A percentile compares a stretch with the other conserved stretches of the same genome.
Evolutionary conservation across 1,284 basidiomycete genomes (phyloP).

Genomic region (Violaceomyces palustris): DNA sequence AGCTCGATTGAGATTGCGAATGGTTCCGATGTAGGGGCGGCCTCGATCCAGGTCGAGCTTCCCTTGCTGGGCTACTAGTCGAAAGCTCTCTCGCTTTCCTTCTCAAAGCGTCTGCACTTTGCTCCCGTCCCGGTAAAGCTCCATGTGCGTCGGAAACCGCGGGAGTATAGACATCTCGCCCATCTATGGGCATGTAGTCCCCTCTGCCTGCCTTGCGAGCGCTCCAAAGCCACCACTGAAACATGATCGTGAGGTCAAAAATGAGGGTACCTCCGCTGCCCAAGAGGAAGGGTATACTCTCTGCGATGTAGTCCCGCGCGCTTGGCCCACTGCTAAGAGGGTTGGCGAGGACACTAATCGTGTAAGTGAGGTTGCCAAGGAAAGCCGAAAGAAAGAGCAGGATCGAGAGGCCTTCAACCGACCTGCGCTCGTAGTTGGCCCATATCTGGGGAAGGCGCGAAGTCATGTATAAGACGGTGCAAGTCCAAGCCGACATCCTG

Average conservation of each 20-base stretch:
- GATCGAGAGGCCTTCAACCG: slow-evolving; percentile 45
- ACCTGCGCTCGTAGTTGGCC: slow-evolving; percentile 42
- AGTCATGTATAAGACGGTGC: slow-evolving; percentile 50
- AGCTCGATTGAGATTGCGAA: too few relatives aligned
- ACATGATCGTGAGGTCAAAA: slow-evolving; percentile 47
- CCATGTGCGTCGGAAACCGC: too few relatives aligned
- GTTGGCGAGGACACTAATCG: slow-evolving; percentile 37
- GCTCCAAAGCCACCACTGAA: slow-evolving; percentile 43
- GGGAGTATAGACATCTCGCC: background rate
- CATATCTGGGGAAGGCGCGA: slow-evolving; percentile 52
- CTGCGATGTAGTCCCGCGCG: slow-evolving; percentile 24
- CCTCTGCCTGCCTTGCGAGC: too few relatives aligned
- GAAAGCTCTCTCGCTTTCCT: too few relatives aligned
- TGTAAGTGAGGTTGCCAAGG: slow-evolving; percentile 44
- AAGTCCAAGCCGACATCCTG: slow-evolving; percentile 45
- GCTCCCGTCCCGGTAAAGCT: too few relatives aligned
- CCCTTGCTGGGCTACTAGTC: too few relatives aligned
- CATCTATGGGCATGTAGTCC: too few relatives aligned
- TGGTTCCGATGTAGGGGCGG: too few relatives aligned
- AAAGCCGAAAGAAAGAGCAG: slow-evolving; percentile 49
- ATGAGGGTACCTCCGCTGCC: slow-evolving; percentile 47
- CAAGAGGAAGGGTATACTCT: slow-evolving; percentile 48
- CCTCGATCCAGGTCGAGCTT: too few relatives aligned
- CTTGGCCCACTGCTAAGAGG: slow-evolving; percentile 23
- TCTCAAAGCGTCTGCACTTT: too few relatives aligned